Evolutionary conservation across 78 protist genomes (phyloP).

Genomic region (Anaeramoeba flamelloides): DNA sequence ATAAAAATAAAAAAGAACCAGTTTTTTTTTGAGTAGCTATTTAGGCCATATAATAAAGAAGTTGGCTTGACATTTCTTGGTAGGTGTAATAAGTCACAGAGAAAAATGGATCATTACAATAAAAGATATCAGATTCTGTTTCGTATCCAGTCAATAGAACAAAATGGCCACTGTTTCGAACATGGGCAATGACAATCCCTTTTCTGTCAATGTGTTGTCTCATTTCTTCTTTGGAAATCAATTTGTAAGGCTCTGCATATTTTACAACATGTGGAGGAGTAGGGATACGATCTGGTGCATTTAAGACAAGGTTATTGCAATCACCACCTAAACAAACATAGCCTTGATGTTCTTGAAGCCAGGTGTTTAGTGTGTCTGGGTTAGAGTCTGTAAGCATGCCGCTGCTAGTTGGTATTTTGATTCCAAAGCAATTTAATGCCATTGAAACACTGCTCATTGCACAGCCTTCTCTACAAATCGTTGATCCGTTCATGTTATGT

Average conservation of each 20-base stretch:
- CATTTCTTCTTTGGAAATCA: neutral
- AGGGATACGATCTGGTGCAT: neutral
- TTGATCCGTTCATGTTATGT: neutral
- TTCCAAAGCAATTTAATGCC: neutral
- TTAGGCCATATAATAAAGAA: too few species aligned
- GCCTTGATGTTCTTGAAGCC: constrained; percentile 2
- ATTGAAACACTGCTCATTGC: constrained; percentile 14
- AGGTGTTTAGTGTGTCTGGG: constrained; percentile 8
- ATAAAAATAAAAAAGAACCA: too few species aligned
- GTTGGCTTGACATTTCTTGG: too few species aligned
- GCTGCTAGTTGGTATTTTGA: neutral
- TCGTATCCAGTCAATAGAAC: constrained; percentile 3
- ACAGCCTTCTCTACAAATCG: constrained; percentile 6
- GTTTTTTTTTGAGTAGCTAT: too few species aligned
- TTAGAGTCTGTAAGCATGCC: neutral
- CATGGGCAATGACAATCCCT: constrained; percentile 4
- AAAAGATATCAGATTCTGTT: neutral
- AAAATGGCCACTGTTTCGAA: constrained; percentile 11
- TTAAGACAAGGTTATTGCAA: constrained; percentile 10
- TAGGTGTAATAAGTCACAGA: neutral
- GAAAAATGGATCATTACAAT: constrained; percentile 1
- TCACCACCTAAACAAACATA: constrained; percentile 7
- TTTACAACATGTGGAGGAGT: neutral
- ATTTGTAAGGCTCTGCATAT: neutral
- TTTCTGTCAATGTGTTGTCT: neutral